phyloP scores from a whole-genome alignment of 352 stramenopile genomes.

The Pythium oligandrum region DNA sequence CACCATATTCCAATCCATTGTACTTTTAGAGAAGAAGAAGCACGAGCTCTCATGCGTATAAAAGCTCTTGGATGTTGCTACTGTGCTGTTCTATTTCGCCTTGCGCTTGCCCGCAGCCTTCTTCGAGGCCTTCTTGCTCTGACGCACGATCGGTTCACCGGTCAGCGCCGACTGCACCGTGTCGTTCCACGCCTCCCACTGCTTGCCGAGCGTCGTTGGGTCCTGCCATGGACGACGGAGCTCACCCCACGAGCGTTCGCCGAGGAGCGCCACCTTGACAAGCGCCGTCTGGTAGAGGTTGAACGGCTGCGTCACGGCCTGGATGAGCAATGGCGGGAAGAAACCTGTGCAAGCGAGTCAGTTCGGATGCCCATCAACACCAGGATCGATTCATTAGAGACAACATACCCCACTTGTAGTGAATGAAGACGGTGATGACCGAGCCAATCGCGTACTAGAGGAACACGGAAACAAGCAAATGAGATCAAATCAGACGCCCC shows the following conservation, averaged over 20 bases:
- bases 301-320: slow-evolving; percentile 74
- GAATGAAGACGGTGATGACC: slow-evolving; percentile 58
- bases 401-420: slow-evolving; percentile 55
- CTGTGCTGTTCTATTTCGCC: slow-evolving; percentile 36
- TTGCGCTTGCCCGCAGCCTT: slow-evolving; percentile 62
- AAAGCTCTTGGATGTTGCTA: background rate
- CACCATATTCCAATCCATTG: slow-evolving; percentile 60
- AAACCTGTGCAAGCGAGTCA: slow-evolving; percentile 25
- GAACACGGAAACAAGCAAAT: background rate
- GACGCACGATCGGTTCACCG: slow-evolving; percentile 39
- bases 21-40: slow-evolving; percentile 31
- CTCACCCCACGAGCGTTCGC: slow-evolving; percentile 68
- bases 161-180: slow-evolving; percentile 66
- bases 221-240: slow-evolving; percentile 69
- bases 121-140: slow-evolving; percentile 70
- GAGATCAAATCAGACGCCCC: background rate
- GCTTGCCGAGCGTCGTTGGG: slow-evolving; percentile 53
- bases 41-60: background rate
- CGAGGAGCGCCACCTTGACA: slow-evolving; percentile 57
- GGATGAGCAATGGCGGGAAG: slow-evolving; percentile 78
- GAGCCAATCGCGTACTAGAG: slow-evolving; percentile 57
- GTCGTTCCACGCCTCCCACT: slow-evolving; percentile 76
- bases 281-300: slow-evolving; percentile 66
- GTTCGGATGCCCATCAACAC: too few species aligned
- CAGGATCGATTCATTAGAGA: too few species aligned